Percentiles rank a stretch among this genome's conserved stretches.
Evolutionary conservation across 1,139 yeast genomes (phyloP).

Genomic region (Entelexis paramagnoliae): DNA sequence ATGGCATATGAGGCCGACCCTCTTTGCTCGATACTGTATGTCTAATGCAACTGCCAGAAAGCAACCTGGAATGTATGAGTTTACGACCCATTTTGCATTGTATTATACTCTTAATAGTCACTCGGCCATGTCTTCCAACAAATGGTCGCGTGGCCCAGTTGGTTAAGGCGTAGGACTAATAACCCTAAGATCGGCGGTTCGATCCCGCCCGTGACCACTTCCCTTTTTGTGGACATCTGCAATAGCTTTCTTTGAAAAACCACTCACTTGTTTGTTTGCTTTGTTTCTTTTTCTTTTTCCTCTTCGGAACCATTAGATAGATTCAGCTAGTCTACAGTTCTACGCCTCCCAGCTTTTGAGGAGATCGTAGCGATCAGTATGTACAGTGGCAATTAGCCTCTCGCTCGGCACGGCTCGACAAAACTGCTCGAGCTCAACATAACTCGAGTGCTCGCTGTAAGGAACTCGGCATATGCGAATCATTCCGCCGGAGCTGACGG

Average conservation of each 20-base stretch:
- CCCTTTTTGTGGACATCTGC: constrained; percentile 11
- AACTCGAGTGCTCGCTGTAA: constrained; percentile 90
- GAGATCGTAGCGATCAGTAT: constrained; percentile 26
- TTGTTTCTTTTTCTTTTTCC: not conserved
- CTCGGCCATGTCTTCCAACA: too few relatives aligned
- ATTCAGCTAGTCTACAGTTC: too few relatives aligned
- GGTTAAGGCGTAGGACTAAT: constrained; percentile 88
- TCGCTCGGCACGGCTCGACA: constrained; percentile 43
- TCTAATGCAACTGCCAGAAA: too few relatives aligned
- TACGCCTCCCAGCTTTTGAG: constrained; percentile 21
- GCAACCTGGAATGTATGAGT: too few relatives aligned
- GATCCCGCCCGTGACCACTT: constrained; percentile 28
- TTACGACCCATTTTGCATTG: too few relatives aligned
- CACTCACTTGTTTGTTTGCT: not conserved
- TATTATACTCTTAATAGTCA: too few relatives aligned
- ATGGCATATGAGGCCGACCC: too few relatives aligned
- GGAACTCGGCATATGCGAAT: constrained; percentile 57
- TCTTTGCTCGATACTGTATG: too few relatives aligned
- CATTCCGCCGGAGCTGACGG: constrained; percentile 11
- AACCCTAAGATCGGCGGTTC: constrained; percentile 29
- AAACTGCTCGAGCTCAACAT: constrained; percentile 62
- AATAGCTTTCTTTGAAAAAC: not conserved
- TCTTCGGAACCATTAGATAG: too few relatives aligned
- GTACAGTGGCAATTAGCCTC: constrained; percentile 72
- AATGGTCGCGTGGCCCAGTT: constrained; percentile 78